These are phyloP conservation scores for Candida silvatica DNA, from an alignment of 805 yeast genomes.

Conservation along the genomic window DNA sequence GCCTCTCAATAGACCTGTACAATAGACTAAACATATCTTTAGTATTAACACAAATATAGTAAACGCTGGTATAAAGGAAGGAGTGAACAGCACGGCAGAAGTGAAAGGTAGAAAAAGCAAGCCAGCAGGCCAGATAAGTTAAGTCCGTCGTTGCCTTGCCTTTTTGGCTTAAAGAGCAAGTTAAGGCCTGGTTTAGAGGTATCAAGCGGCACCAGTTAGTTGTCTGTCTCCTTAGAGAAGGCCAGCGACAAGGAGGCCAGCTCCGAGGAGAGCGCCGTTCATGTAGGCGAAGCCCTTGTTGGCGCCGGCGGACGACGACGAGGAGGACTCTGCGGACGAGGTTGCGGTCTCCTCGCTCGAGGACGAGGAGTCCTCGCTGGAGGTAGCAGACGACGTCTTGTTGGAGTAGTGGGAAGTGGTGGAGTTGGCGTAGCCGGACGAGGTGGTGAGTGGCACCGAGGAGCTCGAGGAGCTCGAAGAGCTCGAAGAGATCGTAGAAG, in stretches of 20 bases:
- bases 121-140: too few species aligned
- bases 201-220: background rate
- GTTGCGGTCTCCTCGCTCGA: constrained; percentile 2
- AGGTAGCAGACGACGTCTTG: background rate
- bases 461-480: constrained; percentile 1
- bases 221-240: constrained; percentile 18
- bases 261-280: constrained; percentile 24
- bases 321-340: constrained; percentile 5
- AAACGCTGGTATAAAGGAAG: background rate
- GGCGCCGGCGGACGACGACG: constrained; percentile 5
- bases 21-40: background rate
- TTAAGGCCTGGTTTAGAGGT: constrained; percentile 1
- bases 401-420: constrained; percentile 5
- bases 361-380: constrained; percentile 3
- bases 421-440: constrained; percentile 10
- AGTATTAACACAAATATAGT: background rate
- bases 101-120: too few species aligned
- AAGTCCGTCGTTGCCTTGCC: too few species aligned
- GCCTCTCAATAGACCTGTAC: too few species aligned
- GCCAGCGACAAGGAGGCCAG: constrained; percentile 29
- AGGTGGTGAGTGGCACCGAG: constrained; percentile 5
- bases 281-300: constrained; percentile 14
- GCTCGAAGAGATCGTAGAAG: background rate
- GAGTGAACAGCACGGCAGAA: background rate
- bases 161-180: too few species aligned